phyloP scores from a whole-genome alignment of 371 early-diverging fungal genomes.

The Fennellomyces sp. region DNA sequence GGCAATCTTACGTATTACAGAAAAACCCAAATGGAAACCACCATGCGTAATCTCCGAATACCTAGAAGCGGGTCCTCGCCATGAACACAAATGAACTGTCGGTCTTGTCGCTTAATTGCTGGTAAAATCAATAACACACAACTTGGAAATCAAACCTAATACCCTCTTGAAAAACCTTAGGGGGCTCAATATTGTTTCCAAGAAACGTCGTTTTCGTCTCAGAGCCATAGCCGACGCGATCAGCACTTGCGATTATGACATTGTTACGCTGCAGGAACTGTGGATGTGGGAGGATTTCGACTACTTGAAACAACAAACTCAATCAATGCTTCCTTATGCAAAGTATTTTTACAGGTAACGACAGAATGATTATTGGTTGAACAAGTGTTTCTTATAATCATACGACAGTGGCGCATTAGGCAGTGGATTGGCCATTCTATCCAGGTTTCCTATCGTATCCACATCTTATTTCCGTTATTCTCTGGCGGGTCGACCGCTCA shows the following conservation, averaged over 20 bases:
- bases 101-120: conserved; percentile 60
- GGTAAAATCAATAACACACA: conserved; percentile 41
- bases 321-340: conserved; percentile 37
- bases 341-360: conserved; percentile 58
- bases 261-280: conserved; percentile 67
- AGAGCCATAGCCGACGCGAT: conserved; percentile 57
- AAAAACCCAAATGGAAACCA: no score
- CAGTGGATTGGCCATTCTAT: conserved; percentile 59
- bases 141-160: not conserved
- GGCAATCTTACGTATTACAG: no score
- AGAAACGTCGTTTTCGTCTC: conserved; percentile 49
- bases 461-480: conserved; percentile 51
- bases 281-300: conserved; percentile 63
- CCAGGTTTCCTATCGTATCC: conserved; percentile 52
- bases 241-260: conserved; percentile 42
- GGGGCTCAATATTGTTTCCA: conserved; percentile 59
- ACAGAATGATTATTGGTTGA: no score
- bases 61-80: no score
- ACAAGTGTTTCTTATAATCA: no score
- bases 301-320: conserved; percentile 32
- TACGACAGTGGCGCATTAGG: conserved; percentile 64
- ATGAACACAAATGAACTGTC: conserved; percentile 28
- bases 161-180: conserved; percentile 19
- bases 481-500: conserved; percentile 58
- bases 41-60: no score